These are phyloP conservation scores for Eucalyptus grandis DNA, from an alignment of 345 rosid species.

Conservation along the genomic window DNA sequence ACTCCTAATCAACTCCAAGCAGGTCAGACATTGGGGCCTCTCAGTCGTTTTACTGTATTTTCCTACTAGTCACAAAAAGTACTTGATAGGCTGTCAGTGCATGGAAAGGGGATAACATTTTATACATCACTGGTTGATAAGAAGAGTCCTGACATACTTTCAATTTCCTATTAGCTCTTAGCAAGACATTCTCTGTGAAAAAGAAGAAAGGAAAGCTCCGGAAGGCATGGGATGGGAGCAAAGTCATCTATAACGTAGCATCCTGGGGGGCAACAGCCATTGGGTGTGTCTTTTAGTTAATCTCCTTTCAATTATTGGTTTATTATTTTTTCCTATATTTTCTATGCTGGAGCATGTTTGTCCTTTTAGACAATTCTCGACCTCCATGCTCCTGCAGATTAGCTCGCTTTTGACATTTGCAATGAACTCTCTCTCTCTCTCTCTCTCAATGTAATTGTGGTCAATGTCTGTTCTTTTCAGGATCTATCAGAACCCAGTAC, in stretches of 20 bases:
- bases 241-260: constrained; percentile 82
- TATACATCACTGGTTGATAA: background rate
- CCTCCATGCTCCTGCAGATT: background rate
- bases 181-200: constrained; percentile 79
- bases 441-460: background rate
- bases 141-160: background rate
- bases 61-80: background rate
- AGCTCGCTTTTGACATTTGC: background rate
- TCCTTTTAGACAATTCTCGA: background rate
- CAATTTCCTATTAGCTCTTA: constrained; percentile 41
- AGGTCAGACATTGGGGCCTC: constrained; percentile 31
- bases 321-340: background rate
- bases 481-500: constrained; percentile 86
- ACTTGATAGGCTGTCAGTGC: background rate
- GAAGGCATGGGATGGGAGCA: constrained; percentile 99
- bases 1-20: constrained; percentile 92
- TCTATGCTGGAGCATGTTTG: background rate
- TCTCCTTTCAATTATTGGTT: background rate
- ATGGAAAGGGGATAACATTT: background rate
- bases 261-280: constrained; percentile 98
- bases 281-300: constrained; percentile 33
- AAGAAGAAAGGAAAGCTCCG: constrained; percentile 87
- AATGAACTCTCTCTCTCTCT: background rate
- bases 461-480: constrained; percentile 18
- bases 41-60: background rate